These are phyloP conservation scores for Leishmania guyanensis DNA, from an alignment of 208 protist genomes.

Conservation along the genomic window DNA sequence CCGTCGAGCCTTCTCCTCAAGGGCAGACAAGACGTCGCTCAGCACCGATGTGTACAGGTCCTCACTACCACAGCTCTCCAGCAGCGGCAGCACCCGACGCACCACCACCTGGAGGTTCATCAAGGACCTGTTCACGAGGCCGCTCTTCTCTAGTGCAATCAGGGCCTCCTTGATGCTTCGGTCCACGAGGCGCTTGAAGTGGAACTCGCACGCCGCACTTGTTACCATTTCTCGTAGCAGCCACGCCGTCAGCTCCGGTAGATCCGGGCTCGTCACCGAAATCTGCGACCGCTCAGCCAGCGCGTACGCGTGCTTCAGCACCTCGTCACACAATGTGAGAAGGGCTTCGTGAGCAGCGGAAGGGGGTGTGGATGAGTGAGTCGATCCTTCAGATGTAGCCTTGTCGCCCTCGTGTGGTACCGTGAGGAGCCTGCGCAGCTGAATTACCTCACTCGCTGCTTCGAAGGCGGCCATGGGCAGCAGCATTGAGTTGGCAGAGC, in stretches of 20 bases:
- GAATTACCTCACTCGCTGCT: conserved; percentile 23
- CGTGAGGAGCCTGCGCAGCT: conserved; percentile 18
- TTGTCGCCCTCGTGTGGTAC: background rate
- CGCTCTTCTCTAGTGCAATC: conserved; percentile 55
- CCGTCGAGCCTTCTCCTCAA: conserved; percentile 72
- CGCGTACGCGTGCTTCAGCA: conserved; percentile 25
- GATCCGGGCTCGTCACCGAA: conserved; percentile 36
- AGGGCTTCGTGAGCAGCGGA: conserved; percentile 1
- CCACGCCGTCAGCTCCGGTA: conserved; percentile 69
- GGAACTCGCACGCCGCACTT: conserved; percentile 42
- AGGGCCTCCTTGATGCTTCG: conserved; percentile 56
- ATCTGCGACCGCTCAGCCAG: conserved; percentile 44
- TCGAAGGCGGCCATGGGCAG: conserved; percentile 27
- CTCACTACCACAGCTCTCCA: conserved; percentile 64
- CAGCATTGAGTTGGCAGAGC: conserved; percentile 8
- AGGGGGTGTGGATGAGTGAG: background rate
- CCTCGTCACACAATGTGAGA: conserved; percentile 21
- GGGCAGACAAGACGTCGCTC: conserved; percentile 55
- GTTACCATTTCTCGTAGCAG: conserved; percentile 67
- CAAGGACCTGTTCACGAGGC: conserved; percentile 39
- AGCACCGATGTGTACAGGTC: conserved; percentile 74
- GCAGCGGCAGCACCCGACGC: conserved; percentile 56
- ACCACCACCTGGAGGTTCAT: conserved; percentile 56
- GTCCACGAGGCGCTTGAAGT: conserved; percentile 68
- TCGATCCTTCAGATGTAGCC: background rate